Percentiles rank a stretch among this genome's conserved stretches.
phyloP scores from a whole-genome alignment of 768 basidiomycete genomes.

The Pisolithus albus region DNA sequence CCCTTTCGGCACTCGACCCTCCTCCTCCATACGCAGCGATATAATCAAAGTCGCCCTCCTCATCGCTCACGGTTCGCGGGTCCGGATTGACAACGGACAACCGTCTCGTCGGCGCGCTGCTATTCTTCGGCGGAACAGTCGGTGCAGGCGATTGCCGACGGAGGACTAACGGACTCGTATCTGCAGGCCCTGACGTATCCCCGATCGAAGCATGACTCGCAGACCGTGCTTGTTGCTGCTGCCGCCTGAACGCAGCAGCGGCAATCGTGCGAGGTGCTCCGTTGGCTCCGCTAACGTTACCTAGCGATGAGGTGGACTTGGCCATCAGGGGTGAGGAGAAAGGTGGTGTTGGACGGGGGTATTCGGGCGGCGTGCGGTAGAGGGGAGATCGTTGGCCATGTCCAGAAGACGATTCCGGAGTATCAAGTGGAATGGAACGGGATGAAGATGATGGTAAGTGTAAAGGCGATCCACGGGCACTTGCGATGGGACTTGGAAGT shows the following conservation, averaged over 20 bases:
- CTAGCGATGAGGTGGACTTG: constrained; percentile 30
- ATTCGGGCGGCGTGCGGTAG: constrained; percentile 43
- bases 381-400: constrained; percentile 16
- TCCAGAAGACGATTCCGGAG: constrained; percentile 5
- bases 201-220: constrained; percentile 12
- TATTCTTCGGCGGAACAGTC: constrained; percentile 7
- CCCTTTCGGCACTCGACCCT: constrained; percentile 9
- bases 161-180: constrained; percentile 41
- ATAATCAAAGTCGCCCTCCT: constrained; percentile 51
- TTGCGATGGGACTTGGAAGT: constrained; percentile 11
- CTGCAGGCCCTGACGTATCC: constrained; percentile 25
- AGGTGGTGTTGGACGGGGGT: constrained; percentile 32
- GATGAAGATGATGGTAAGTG: constrained; percentile 1
- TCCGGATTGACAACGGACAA: constrained; percentile 27
- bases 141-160: constrained; percentile 43
- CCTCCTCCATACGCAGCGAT: constrained; percentile 43
- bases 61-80: constrained; percentile 22
- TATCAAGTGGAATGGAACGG: constrained; percentile 10
- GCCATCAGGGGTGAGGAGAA: constrained; percentile 26
- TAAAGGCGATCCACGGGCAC: constrained; percentile 3
- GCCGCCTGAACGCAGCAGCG: constrained; percentile 68
- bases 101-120: constrained; percentile 12
- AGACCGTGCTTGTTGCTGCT: constrained; percentile 31
- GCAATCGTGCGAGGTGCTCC: constrained; percentile 52
- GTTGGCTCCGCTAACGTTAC: constrained; percentile 21